These are phyloP conservation scores for Aspergillus sergii DNA, from an alignment of 2,329 filamentous ascomycete species.

Conservation along the genomic window DNA sequence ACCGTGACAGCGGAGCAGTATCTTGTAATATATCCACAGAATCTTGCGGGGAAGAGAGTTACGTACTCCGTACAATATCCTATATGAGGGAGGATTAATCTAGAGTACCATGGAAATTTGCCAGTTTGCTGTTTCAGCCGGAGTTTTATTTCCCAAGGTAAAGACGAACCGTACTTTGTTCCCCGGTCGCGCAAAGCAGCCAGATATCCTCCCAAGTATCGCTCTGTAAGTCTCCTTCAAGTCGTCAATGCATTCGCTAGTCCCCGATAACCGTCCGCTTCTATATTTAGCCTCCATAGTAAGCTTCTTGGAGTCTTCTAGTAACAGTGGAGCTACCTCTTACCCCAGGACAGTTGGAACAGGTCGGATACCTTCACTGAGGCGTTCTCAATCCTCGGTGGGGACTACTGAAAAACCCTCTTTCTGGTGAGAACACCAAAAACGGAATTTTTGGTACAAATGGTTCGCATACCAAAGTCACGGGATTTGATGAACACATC, in stretches of 20 bases:
- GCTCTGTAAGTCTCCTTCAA: neutral
- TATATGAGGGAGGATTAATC: constrained; percentile 6
- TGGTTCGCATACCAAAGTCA: neutral
- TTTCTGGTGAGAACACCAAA: neutral
- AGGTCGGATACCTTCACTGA: neutral
- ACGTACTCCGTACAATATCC: constrained; percentile 1
- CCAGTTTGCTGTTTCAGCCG: constrained; percentile 9
- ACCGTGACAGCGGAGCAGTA: neutral
- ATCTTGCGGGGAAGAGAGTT: constrained; percentile 16
- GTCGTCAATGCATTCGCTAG: neutral
- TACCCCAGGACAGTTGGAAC: neutral
- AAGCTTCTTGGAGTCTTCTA: neutral
- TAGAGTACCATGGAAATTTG: constrained; percentile 8
- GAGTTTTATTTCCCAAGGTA: constrained; percentile 3
- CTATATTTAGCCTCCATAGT: constrained; percentile 7
- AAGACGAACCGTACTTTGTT: neutral
- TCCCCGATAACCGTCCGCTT: constrained; percentile 6
- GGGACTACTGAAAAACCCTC: neutral
- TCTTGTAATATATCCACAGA: neutral
- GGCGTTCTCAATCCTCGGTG: neutral
- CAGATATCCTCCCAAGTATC: neutral
- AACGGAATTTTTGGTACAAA: neutral
- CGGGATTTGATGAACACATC: neutral
- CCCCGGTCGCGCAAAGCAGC: neutral
- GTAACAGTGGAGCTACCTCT: neutral